Base-by-base conservation (phyloP, 2,329 filamentous ascomycete species). In the Trichophyton simii region DNA sequence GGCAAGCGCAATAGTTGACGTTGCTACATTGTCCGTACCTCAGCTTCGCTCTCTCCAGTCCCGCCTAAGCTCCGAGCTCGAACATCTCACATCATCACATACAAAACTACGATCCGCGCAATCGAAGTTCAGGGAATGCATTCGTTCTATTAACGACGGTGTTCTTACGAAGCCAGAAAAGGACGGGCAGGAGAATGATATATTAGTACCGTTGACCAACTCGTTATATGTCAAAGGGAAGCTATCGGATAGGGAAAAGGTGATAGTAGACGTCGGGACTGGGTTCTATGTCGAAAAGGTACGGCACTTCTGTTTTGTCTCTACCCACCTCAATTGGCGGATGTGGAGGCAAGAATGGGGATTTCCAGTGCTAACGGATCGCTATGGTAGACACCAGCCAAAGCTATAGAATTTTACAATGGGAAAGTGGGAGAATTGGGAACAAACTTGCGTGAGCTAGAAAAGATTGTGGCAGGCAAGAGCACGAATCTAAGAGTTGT, bases 251-350 rank as follows among this genome's bases (percentile, higher is more conserved):
- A 81, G 86, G 1, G 83, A 89, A 62, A 86, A 85, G 64, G 90
- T 96, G 5, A 80, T 97, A 62, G 90, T 97, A 46, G 92, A 97
- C 73, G 85, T 96, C 20, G 92, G 92, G 20, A 97, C 92, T 0
- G 92, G 92, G 0, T 97, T 95, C 73, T 91, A 91, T 70, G 86
- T 97, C 60, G 91, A 97, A 76, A 99, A 99, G 83, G 87, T 87
- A 66, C 61, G 70, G 18, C 61, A 25, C 22, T 50, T 41, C 13
- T 4, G 38, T 8, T 42, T 8, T 11, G 3, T 3, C 41, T 11
- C 41, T 15, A 13, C 11, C 15, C 22, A 13, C 15, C 3, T 58
- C 3, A 15, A 31, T 25, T 44, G n/a, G 28, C 18, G 36, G 11
- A 44, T 15, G 3, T 25, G 18, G 55, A 31, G n/a, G 25, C 8